Evolutionary conservation across 164 flowering plant species (phyloP).

Genomic region (grape (Vitis vinifera)): DNA sequence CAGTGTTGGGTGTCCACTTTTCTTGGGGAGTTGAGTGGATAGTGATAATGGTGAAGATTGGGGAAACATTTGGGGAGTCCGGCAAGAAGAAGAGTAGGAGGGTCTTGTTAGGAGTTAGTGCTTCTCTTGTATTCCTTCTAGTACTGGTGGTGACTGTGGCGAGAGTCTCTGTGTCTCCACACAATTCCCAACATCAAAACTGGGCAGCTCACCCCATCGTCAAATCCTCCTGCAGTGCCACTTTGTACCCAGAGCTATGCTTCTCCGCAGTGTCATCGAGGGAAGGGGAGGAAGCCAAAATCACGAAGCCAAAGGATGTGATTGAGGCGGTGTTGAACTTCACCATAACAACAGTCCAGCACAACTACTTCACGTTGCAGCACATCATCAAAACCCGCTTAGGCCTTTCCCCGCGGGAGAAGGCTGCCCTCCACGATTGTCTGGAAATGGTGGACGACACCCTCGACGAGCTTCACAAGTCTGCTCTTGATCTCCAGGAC

Average conservation of each 20-base stretch:
- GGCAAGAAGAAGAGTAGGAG: too few species aligned
- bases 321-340: slow-evolving; percentile 16
- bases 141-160: too few species aligned
- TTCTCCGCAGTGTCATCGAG: slow-evolving; percentile 20
- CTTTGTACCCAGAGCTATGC: slow-evolving; percentile 28
- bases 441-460: slow-evolving; percentile 54
- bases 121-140: too few species aligned
- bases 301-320: slow-evolving; percentile 17
- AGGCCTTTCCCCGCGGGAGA: slow-evolving; percentile 37
- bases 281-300: slow-evolving; percentile 6
- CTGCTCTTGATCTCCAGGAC: slow-evolving; percentile 31
- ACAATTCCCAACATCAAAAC: neutral
- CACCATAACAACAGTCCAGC: slow-evolving; percentile 13
- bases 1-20: too few species aligned
- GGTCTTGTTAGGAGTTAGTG: too few species aligned
- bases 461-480: slow-evolving; percentile 42
- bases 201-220: slow-evolving; percentile 19
- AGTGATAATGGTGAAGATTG: too few species aligned
- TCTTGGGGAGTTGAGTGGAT: too few species aligned
- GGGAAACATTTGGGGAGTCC: too few species aligned
- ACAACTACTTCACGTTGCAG: slow-evolving; percentile 17
- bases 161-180: too few species aligned
- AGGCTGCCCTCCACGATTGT: slow-evolving; percentile 57
- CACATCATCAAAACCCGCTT: neutral
- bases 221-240: slow-evolving; percentile 25